Percentiles rank a stretch among this genome's conserved stretches.
Evolutionary conservation across 257 asterid genomes (phyloP).

Genomic region (Capsicum rhomboideum): DNA sequence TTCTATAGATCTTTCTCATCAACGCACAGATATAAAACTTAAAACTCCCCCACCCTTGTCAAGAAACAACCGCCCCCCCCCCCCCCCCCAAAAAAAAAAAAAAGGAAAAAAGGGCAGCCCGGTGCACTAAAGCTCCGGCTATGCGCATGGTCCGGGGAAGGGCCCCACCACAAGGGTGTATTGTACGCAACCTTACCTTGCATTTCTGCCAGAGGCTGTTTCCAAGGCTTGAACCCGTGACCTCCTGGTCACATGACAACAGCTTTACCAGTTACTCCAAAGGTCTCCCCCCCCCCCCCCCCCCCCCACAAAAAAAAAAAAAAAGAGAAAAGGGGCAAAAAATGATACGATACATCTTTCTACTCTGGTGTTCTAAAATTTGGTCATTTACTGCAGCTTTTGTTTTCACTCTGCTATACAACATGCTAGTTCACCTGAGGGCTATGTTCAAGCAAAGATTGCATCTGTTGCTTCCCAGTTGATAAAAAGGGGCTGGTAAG

Average conservation of each 20-base stretch:
- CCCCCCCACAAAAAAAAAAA: neutral
- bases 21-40: neutral
- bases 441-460: conserved; percentile 75
- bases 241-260: no score
- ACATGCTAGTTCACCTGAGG: conserved; percentile 67
- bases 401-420: conserved; percentile 68
- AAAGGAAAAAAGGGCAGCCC: neutral
- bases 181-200: no score
- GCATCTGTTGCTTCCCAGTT: conserved; percentile 91
- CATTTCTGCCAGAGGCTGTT: no score
- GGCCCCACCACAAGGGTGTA: no score
- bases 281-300: no score
- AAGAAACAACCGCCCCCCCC: neutral
- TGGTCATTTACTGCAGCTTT: conserved; percentile 55
- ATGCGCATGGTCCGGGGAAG: no score
- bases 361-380: neutral
- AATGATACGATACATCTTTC: neutral
- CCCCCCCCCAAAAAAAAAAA: no score
- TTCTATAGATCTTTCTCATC: neutral
- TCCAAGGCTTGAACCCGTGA: no score
- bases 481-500: conserved; percentile 96
- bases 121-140: no score
- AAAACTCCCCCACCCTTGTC: neutral
- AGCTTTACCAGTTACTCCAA: no score
- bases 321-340: neutral